These are phyloP conservation scores for Ampelomyces quisqualis DNA, from an alignment of 2,329 filamentous ascomycete species.

Conservation along the genomic window DNA sequence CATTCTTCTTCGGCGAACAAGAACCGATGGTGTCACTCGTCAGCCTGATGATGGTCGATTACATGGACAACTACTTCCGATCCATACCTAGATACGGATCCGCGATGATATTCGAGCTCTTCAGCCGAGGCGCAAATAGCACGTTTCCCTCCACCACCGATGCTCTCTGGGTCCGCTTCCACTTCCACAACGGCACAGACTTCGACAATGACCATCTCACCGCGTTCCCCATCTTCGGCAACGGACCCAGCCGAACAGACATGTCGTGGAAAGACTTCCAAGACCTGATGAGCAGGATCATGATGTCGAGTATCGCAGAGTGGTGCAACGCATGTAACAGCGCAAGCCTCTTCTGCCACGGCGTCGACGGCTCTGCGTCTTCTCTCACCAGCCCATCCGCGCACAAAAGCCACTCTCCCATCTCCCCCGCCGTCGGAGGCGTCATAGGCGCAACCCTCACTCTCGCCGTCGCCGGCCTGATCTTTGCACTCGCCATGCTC, in stretches of 20 bases:
- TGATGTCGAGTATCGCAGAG: conserved; percentile 47
- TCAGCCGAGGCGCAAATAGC: conserved; percentile 43
- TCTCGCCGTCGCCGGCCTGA: conserved; percentile 48
- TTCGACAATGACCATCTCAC: conserved; percentile 40
- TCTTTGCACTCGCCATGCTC: conserved; percentile 48
- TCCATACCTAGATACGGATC: conserved; percentile 34
- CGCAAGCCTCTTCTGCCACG: conserved; percentile 53
- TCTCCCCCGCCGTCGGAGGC: conserved; percentile 53
- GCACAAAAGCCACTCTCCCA: neutral
- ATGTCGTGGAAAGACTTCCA: conserved; percentile 56
- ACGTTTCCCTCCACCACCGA: conserved; percentile 42
- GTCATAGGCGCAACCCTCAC: conserved; percentile 59
- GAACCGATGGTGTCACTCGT: conserved; percentile 37
- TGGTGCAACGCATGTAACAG: conserved; percentile 57
- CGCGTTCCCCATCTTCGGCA: conserved; percentile 55
- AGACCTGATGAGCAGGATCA: conserved; percentile 47
- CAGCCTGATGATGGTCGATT: conserved; percentile 29
- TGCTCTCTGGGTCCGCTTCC: conserved; percentile 58
- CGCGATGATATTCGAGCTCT: conserved; percentile 47
- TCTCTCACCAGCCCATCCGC: neutral
- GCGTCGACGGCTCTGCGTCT: conserved; percentile 34
- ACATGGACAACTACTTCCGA: conserved; percentile 19
- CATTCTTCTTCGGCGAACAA: conserved; percentile 43
- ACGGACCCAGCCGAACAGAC: conserved; percentile 48
- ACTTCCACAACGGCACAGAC: conserved; percentile 58